Evolutionary conservation across 2,329 filamentous ascomycete genomes (phyloP), one percentile per base, ranked within the genome.

Genomic region (Salinomyces thailandicus): DNA sequence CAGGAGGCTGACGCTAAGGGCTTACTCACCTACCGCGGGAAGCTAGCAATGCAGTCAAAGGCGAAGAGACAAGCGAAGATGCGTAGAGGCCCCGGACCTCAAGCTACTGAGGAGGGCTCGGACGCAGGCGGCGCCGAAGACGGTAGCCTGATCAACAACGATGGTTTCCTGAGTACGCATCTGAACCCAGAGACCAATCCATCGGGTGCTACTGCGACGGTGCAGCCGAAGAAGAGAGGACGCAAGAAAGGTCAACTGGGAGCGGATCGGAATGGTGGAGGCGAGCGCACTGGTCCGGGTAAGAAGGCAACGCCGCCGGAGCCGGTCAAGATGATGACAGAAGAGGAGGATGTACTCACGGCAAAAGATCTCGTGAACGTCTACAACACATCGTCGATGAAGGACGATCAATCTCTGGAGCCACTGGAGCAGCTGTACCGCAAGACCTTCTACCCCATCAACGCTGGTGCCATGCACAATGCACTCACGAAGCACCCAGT

Each of bases 401-500:
- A 44, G 16, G 41, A 40, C 43, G 4, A 31, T 42, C 14, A 18
- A 36, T 43, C 15, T 18, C 37, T 11, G 39, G 45, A 43, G 5
- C 48, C 46, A 24, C 56, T 59, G 30, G 45, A 49, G 15, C 60
- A 58, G 24, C 51, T 67, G 5, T 49, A 67, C 19, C 59, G 62
- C 37, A 55, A 47, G 5, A 47, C 54, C 5, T 69, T 61, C 43
- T 49, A 55, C 24, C 60, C 64, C 2, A 59, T 69, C 52, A 57
- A 61, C 8, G 59, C 61, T 1, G 61, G 65, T 28, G 49, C 54
- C 14, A 60, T 68, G 35, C 56, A 68, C 31, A 53, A 54, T 5
- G 53, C 61, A 2, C 49, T 71, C 17, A 66, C 60, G 12, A 68
- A 64, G 45, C 57, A 55, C 42, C 52, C 60, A 14, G 57, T 60